These are phyloP conservation scores for Calycina herbarum DNA, from an alignment of 2,329 filamentous ascomycete species.

Conservation along the genomic window DNA sequence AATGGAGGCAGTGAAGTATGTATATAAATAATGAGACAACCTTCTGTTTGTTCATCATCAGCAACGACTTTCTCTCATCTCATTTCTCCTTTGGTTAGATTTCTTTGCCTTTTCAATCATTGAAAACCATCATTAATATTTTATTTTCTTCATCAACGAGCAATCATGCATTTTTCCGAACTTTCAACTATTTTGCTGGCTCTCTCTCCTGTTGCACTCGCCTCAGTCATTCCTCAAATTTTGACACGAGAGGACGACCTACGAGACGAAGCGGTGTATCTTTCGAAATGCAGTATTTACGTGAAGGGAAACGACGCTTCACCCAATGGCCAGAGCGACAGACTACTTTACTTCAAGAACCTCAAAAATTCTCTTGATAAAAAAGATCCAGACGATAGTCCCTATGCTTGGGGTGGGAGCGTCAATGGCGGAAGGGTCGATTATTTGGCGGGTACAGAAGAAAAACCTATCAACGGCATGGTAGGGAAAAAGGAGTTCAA, in stretches of 20 bases:
- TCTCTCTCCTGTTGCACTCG: neutral
- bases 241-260: conserved; percentile 3
- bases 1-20: too few relatives aligned
- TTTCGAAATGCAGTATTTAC: neutral
- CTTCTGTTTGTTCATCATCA: too few relatives aligned
- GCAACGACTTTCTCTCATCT: too few relatives aligned
- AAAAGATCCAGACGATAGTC: neutral
- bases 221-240: neutral
- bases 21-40: too few relatives aligned
- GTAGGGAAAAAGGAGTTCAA: neutral
- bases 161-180: conserved; percentile 1
- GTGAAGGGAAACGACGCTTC: neutral
- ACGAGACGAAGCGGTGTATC: conserved; percentile 11
- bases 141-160: too few relatives aligned
- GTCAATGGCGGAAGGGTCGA: neutral
- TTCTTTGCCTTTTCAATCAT: too few relatives aligned
- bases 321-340: conserved; percentile 2
- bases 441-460: neutral
- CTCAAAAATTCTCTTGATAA: neutral
- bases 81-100: too few relatives aligned
- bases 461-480: conserved; percentile 7
- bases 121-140: too few relatives aligned
- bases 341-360: conserved; percentile 8
- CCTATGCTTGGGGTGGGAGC: neutral
- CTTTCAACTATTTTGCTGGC: conserved; percentile 5